These are phyloP conservation scores for Malus hybrid DNA, from an alignment of 331 rosid genomes.

Conservation along the genomic window DNA sequence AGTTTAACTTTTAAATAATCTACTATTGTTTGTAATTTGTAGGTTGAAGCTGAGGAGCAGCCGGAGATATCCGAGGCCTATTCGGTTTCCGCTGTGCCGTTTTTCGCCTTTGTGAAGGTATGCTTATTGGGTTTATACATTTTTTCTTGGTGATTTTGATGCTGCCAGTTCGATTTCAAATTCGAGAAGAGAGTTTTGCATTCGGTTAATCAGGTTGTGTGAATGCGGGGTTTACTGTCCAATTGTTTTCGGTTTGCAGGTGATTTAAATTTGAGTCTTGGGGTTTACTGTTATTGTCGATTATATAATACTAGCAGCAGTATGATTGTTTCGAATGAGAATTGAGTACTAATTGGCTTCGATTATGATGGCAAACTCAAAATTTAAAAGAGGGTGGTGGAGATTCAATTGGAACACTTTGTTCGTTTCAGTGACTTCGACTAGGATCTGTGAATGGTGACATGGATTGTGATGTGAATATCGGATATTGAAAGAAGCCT, in stretches of 20 bases:
- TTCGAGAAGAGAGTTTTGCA: not conserved
- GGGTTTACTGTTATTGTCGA: too few species aligned
- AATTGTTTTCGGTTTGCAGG: not conserved
- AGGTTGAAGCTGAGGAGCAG: slow-evolving; percentile 96
- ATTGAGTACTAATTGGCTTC: not conserved
- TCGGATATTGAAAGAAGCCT: not conserved
- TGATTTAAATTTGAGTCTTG: not conserved
- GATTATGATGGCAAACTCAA: not conserved
- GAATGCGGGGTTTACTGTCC: not conserved
- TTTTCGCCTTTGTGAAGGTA: slow-evolving; percentile 73
- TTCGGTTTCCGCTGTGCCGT: slow-evolving; percentile 87
- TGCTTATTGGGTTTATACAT: not conserved
- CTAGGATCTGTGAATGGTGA: not conserved
- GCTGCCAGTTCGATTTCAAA: not conserved
- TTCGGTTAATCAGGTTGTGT: not conserved
- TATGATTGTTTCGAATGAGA: not conserved
- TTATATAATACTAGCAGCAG: not conserved
- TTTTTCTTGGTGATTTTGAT: not conserved
- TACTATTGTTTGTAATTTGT: not conserved
- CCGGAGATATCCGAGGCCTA: slow-evolving; percentile 85
- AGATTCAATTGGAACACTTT: not conserved
- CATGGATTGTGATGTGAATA: not conserved
- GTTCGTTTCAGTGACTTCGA: not conserved
- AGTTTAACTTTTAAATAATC: not conserved
- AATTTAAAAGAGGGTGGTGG: not conserved